These are phyloP conservation scores for Euphorbia celastroides DNA, from an alignment of 441 rosid species.

Conservation along the genomic window DNA sequence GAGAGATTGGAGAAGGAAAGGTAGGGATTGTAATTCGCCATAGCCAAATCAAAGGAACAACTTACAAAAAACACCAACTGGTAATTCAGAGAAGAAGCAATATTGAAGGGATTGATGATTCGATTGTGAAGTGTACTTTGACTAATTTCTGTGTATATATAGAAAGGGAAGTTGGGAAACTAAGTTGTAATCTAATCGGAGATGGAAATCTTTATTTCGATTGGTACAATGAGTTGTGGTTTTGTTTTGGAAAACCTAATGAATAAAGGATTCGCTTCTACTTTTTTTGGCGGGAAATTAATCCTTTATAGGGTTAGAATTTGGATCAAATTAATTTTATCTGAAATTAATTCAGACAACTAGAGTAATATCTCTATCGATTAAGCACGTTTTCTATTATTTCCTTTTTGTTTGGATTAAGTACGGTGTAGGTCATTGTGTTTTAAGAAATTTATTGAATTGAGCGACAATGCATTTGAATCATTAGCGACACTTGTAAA, in stretches of 20 bases:
- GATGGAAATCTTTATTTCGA: not conserved
- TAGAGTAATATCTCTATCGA: too few species aligned
- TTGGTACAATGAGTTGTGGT: not conserved
- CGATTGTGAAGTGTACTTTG: too few species aligned
- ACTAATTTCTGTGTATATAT: not conserved
- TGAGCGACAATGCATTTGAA: too few species aligned
- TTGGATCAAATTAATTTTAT: too few species aligned
- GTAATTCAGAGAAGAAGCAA: conserved; percentile 7
- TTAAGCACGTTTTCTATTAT: too few species aligned
- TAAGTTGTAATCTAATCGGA: not conserved
- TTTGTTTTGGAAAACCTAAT: not conserved
- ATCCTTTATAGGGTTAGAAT: too few species aligned
- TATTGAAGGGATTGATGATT: not conserved
- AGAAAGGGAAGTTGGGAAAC: not conserved
- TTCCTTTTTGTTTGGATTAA: too few species aligned
- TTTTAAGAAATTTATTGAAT: too few species aligned
- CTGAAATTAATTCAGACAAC: too few species aligned
- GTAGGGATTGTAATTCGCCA: not conserved
- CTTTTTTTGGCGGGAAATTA: too few species aligned
- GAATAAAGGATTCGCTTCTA: not conserved
- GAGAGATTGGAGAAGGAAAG: conserved; percentile 1
- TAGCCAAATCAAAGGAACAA: not conserved
- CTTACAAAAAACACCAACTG: not conserved
- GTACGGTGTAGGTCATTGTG: too few species aligned
- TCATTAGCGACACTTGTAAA: too few species aligned